Percentiles rank a stretch among this genome's conserved stretches.
These are phyloP conservation scores for Beauveria rudraprayagi DNA, from an alignment of 2,329 filamentous ascomycete genomes.

Conservation along the genomic window DNA sequence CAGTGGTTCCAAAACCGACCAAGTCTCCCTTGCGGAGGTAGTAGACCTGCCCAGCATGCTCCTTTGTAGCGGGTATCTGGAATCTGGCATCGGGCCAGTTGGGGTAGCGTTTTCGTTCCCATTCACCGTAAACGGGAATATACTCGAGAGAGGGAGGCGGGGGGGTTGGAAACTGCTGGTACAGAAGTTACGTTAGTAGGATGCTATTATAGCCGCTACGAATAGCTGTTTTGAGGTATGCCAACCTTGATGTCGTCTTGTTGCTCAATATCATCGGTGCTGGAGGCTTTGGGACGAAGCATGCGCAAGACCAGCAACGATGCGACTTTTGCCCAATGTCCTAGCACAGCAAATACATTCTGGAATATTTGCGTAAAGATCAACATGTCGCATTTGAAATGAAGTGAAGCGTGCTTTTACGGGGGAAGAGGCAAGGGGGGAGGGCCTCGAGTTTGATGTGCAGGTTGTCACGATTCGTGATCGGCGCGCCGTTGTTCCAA, in stretches of 20 bases:
- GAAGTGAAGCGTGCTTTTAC: too few relatives aligned
- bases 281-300: neutral
- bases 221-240: neutral
- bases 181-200: neutral
- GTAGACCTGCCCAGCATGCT: constrained; percentile 15
- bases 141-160: constrained; percentile 8
- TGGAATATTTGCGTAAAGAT: too few relatives aligned
- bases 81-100: constrained; percentile 18
- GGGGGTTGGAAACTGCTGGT: neutral
- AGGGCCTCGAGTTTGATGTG: too few relatives aligned
- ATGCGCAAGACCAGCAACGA: too few relatives aligned
- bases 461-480: too few relatives aligned
- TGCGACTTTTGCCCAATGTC: too few relatives aligned
- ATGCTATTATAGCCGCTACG: neutral
- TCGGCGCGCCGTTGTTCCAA: too few relatives aligned
- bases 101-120: constrained; percentile 16
- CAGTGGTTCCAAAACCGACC: constrained; percentile 15
- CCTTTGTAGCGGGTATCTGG: constrained; percentile 14
- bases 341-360: too few relatives aligned
- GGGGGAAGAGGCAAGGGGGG: too few relatives aligned
- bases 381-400: too few relatives aligned
- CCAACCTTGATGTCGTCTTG: neutral
- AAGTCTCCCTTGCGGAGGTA: constrained; percentile 17
- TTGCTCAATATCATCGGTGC: neutral
- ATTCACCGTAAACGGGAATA: constrained; percentile 15